phyloP scores from a whole-genome alignment of 78 protist species.

The Dictyostelium brefeldianum region DNA sequence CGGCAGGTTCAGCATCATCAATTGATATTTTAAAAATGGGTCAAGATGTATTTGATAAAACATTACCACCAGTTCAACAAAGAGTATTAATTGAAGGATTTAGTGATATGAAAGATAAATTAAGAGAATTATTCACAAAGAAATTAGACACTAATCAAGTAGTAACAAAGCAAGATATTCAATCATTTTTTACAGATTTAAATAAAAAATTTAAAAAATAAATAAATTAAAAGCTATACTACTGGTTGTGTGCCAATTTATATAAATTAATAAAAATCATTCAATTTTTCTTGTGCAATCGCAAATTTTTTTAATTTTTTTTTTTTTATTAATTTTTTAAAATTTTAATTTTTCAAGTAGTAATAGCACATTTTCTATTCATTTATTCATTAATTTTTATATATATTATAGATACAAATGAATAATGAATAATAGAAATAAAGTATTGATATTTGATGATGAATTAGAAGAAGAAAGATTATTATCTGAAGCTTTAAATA shows the following conservation, averaged over 20 bases:
- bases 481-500: not conserved
- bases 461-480: conserved; percentile 1
- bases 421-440: not conserved
- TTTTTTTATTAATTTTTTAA: no score
- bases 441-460: conserved; percentile 36
- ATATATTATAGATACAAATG: not conserved
- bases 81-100: conserved; percentile 22
- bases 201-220: conserved; percentile 20
- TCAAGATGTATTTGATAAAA: not conserved
- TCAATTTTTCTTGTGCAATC: no score
- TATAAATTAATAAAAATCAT: no score
- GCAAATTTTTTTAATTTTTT: no score
- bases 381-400: no score
- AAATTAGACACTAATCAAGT: conserved; percentile 45
- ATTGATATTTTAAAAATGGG: not conserved
- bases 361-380: no score
- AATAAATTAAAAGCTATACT: no score
- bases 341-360: no score
- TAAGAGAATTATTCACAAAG: conserved; percentile 14
- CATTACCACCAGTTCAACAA: conserved; percentile 33
- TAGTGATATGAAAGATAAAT: conserved; percentile 58
- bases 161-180: conserved; percentile 41
- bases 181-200: conserved; percentile 37
- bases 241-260: no score
- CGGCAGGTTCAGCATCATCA: no score